phyloP scores from a whole-genome alignment of 768 basidiomycete species.

The Tylopilus cervinicoccineus region DNA sequence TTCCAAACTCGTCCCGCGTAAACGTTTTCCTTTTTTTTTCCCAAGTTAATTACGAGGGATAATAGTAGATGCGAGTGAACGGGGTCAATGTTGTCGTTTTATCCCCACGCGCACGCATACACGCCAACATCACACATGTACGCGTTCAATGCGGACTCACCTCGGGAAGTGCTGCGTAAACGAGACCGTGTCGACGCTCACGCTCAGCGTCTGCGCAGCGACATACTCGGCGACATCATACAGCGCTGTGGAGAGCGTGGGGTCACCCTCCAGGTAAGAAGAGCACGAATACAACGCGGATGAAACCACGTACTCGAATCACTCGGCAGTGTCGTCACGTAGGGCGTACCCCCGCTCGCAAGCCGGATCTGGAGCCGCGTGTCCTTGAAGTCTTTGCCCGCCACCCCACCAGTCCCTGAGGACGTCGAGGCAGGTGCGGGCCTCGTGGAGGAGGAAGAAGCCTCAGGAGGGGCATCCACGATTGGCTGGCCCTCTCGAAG shows the following conservation, averaged over 20 bases:
- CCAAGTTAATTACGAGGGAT: not conserved
- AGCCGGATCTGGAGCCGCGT: slow-evolving; percentile 90
- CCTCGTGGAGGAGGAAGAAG: slow-evolving; percentile 21
- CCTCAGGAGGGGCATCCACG: slow-evolving; percentile 30
- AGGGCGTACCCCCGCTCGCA: slow-evolving; percentile 70
- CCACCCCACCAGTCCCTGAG: slow-evolving; percentile 33
- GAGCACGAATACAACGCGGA: not conserved
- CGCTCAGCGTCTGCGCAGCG: slow-evolving; percentile 63
- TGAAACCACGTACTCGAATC: slow-evolving; percentile 57
- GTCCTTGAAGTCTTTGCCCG: slow-evolving; percentile 78
- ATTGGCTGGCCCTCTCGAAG: slow-evolving; percentile 71
- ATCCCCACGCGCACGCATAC: not conserved
- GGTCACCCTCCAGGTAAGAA: too few relatives aligned
- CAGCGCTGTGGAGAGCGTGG: slow-evolving; percentile 48
- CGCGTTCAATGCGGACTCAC: slow-evolving; percentile 39
- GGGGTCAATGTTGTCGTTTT: not conserved
- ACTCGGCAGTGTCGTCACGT: slow-evolving; percentile 77
- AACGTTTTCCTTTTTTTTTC: slow-evolving; percentile 57
- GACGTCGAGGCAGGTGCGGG: slow-evolving; percentile 33
- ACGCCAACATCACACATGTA: not conserved
- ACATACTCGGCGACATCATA: slow-evolving; percentile 85
- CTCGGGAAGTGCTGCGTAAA: slow-evolving; percentile 84
- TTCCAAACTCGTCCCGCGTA: slow-evolving; percentile 65
- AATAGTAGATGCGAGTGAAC: too few relatives aligned
- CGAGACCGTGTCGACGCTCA: slow-evolving; percentile 75